Evolutionary conservation across 106 monocot genomes (phyloP), one percentile per base, ranked within the genome.

Genomic region (Triglochin maritima): DNA sequence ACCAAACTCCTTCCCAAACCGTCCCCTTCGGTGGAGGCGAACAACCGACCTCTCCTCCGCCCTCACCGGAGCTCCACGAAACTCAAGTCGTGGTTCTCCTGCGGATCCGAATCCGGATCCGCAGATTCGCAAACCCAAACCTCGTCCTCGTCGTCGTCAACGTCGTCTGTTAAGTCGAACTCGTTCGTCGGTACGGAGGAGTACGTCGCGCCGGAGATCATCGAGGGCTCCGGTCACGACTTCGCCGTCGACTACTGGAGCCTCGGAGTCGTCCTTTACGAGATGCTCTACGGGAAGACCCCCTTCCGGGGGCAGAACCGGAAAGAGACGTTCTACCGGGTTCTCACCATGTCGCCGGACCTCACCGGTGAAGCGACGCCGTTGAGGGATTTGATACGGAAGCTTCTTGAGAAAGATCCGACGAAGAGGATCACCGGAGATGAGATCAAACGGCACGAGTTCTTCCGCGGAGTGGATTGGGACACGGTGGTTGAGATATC

Each of bases 161-260:
- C 8, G 8, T 65, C 73, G 47, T 41, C 81, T 4, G 74, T 49
- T 17, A 96, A 86, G 67, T 96, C 90, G 55, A 96, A 88, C 60
- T 96, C 95, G 49, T 96, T 96, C 76, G 95, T 96, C 15, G 95
- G 95, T 17, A 96, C 95, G 65, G 95, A 96, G 78, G 90, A 96
- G 51, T 96, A 96, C 79, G 87, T 96, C 44, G 85, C 95, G 29
- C 95, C 95, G 44, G 95, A 96, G 77, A 69, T 96, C 47, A 88
- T 96, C 66, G n/a, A 44, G 16, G 90, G 87, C 2, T 59, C 49
- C 6, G 95, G 95, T 41, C 95, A 96, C 78, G 90, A 90, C 56
- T 84, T 76, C 78, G 72, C 87, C 4, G 95, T 96, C 62, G 95
- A 96, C 72, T 90, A 87, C 87, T 96, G 95, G 95, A 71, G 87